Evolutionary conservation across 345 rosid species (phyloP).

Genomic region (Eucalyptus sp.): DNA sequence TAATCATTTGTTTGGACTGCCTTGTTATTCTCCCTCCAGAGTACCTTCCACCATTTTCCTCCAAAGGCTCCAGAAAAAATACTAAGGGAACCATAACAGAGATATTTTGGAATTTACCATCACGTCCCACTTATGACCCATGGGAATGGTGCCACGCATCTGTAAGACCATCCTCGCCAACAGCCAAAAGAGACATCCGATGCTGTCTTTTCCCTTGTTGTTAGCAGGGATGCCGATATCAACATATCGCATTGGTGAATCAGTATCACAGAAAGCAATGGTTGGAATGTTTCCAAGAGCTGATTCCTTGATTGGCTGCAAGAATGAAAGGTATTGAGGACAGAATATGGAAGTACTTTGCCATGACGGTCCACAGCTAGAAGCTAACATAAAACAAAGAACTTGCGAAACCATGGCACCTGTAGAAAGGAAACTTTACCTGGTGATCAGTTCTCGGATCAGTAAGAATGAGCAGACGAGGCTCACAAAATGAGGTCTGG

Average conservation of each 20-base stretch:
- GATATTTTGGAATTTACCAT: constrained; percentile 29
- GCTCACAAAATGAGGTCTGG: constrained; percentile 84
- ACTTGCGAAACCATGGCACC: not conserved
- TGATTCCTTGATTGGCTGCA: constrained; percentile 92
- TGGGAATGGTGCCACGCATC: constrained; percentile 87
- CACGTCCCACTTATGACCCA: constrained; percentile 67
- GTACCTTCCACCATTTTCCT: not conserved
- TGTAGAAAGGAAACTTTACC: constrained; percentile 11
- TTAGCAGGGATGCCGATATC: constrained; percentile 93
- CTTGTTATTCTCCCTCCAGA: not conserved
- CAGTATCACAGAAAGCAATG: constrained; percentile 91
- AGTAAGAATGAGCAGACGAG: constrained; percentile 76
- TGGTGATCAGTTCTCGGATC: constrained; percentile 95
- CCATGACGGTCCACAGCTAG: not conserved
- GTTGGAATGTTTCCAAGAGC: constrained; percentile 93
- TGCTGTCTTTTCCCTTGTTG: constrained; percentile 93
- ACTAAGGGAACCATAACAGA: not conserved
- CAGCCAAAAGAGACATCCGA: constrained; percentile 88
- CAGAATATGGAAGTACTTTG: not conserved
- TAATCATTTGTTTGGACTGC: not conserved
- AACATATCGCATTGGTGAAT: constrained; percentile 81
- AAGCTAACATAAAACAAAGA: not conserved
- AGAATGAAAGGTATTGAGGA: not conserved
- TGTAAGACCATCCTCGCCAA: constrained; percentile 91
- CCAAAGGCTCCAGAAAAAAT: not conserved